A percentile compares a stretch with the other conserved stretches of the same genome.
Evolutionary conservation across 768 basidiomycete genomes (phyloP).

Genomic region (Gloeostereum incarnatum): DNA sequence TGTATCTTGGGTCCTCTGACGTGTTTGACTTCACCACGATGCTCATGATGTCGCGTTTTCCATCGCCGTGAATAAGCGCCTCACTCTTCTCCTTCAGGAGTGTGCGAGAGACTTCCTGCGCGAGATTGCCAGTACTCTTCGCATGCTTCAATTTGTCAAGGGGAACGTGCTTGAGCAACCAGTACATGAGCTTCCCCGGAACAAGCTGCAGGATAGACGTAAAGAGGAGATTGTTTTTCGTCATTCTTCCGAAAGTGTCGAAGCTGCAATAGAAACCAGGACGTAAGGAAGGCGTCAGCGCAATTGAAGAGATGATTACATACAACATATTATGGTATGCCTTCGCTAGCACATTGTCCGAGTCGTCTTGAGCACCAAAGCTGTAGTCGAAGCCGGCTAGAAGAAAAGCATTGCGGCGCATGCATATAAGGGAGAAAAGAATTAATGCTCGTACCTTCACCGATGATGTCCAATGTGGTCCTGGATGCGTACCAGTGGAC

Average conservation of each 20-base stretch:
- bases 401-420: slow-evolving; percentile 20
- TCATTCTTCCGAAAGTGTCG: slow-evolving; percentile 7
- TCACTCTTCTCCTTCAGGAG: neutral
- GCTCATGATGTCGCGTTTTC: slow-evolving; percentile 22
- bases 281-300: too few species aligned
- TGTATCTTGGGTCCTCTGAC: slow-evolving; percentile 6
- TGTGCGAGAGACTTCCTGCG: neutral
- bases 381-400: slow-evolving; percentile 28
- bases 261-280: too few species aligned
- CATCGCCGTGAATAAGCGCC: slow-evolving; percentile 3
- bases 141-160: slow-evolving; percentile 9
- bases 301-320: too few species aligned
- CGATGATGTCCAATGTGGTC: slow-evolving; percentile 27
- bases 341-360: slow-evolving; percentile 24
- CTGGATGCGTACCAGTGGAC: slow-evolving; percentile 19
- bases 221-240: too few species aligned
- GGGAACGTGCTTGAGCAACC: too few species aligned
- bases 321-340: slow-evolving; percentile 28
- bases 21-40: slow-evolving; percentile 17
- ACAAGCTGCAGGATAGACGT: too few species aligned
- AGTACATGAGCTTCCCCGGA: too few species aligned
- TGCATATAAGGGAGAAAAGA: slow-evolving; percentile 12
- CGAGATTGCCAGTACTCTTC: neutral
- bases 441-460: slow-evolving; percentile 21
- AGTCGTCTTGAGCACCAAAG: slow-evolving; percentile 29